Conservation (phyloP, 768 basidiomycete genomes). For the Phlebiopsis flavidoalba region DNA sequence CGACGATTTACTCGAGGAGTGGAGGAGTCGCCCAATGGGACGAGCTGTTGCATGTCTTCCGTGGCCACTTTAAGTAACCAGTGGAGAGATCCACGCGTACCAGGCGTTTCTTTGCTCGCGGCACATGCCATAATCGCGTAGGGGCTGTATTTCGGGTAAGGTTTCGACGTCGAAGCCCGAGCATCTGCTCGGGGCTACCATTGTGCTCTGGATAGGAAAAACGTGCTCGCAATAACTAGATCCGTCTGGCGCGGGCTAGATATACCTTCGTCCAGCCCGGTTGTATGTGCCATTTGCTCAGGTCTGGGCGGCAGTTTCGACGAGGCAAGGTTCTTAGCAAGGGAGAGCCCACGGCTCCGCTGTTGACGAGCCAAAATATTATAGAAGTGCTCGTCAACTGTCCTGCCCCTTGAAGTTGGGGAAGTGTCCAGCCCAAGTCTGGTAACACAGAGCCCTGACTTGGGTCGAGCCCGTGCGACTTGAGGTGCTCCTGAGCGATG, state of each 20-base stretch:
- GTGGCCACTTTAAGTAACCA: slow-evolving; percentile 81
- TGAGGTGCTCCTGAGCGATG: slow-evolving; percentile 77
- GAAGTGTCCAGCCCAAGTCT: slow-evolving; percentile 74
- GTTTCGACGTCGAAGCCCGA: slow-evolving; percentile 95
- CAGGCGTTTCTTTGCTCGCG: slow-evolving; percentile 74
- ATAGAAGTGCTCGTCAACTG: slow-evolving; percentile 87
- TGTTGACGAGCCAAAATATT: slow-evolving; percentile 63
- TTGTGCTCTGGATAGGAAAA: slow-evolving; percentile 60
- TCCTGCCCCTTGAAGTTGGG: slow-evolving; percentile 74
- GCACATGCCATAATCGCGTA: slow-evolving; percentile 90
- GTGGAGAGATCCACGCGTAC: slow-evolving; percentile 96
- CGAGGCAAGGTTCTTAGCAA: slow-evolving; percentile 56
- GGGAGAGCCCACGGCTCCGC: slow-evolving; percentile 67
- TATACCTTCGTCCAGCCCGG: slow-evolving; percentile 92
- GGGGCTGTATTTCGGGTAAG: slow-evolving; percentile 73
- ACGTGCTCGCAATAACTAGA: slow-evolving; percentile 73
- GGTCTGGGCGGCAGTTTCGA: slow-evolving; percentile 58
- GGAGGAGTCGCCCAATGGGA: slow-evolving; percentile 60
- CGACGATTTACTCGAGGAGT: slow-evolving; percentile 68
- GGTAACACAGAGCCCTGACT: slow-evolving; percentile 77
- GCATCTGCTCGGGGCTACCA: slow-evolving; percentile 61
- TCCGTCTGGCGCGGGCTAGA: slow-evolving; percentile 65
- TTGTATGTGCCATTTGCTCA: slow-evolving; percentile 45
- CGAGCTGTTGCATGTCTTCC: slow-evolving; percentile 54
- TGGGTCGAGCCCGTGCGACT: slow-evolving; percentile 77